These are phyloP conservation scores for Grosmannia serpens DNA, from an alignment of 2,329 filamentous ascomycete genomes.

Conservation along the genomic window DNA sequence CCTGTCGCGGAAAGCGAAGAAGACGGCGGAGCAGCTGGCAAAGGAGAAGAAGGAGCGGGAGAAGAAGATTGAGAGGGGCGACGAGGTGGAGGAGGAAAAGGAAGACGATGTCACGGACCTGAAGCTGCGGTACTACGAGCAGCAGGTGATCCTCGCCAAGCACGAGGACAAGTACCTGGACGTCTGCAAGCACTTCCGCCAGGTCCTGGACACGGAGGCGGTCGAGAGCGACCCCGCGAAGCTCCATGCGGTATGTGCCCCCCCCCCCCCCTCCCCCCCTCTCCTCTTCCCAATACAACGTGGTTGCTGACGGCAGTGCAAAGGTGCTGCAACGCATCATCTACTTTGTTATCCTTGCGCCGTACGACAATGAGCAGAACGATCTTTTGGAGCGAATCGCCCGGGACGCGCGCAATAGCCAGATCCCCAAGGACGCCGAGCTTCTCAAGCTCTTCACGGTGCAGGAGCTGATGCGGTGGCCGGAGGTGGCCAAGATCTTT, in stretches of 20 bases:
- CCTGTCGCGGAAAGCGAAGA: constrained; percentile 81
- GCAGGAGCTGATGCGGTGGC: constrained; percentile 96
- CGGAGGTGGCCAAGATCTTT: constrained; percentile 79
- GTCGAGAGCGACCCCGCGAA: constrained; percentile 83
- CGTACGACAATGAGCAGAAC: constrained; percentile 97
- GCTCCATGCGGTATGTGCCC: constrained; percentile 59
- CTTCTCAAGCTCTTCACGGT: constrained; percentile 91
- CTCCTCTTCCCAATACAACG: neutral
- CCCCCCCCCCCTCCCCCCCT: neutral
- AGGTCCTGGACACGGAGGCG: constrained; percentile 90
- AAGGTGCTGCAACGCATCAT: constrained; percentile 88
- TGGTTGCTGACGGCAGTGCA: neutral
- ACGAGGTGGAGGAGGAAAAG: constrained; percentile 66
- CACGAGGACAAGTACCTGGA: constrained; percentile 97
- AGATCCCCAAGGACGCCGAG: constrained; percentile 69
- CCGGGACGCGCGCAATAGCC: constrained; percentile 68
- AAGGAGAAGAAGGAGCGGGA: constrained; percentile 84
- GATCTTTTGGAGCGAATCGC: constrained; percentile 91
- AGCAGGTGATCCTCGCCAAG: constrained; percentile 91
- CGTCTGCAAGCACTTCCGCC: constrained; percentile 94
- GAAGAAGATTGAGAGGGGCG: constrained; percentile 69
- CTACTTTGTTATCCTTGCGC: constrained; percentile 93
- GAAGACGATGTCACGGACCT: constrained; percentile 90
- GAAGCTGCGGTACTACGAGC: constrained; percentile 93
- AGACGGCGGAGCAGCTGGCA: constrained; percentile 76